These are phyloP conservation scores for Podospora conica DNA, from an alignment of 495 filamentous ascomycete species.

Conservation along the genomic window DNA sequence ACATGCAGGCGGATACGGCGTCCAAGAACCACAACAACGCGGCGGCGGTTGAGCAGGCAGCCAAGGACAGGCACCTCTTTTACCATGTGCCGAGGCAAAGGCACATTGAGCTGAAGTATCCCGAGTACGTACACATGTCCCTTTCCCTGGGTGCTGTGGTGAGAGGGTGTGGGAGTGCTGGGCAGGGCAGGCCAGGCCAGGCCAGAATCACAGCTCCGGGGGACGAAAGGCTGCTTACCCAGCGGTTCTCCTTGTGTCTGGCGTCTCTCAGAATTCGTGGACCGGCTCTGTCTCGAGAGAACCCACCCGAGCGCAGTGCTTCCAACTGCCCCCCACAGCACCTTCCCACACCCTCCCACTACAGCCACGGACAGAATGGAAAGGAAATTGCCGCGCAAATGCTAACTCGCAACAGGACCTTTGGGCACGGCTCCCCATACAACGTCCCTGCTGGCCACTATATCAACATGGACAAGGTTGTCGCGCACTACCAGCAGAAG, in stretches of 20 bases:
- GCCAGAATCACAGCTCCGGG: not conserved
- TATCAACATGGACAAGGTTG: conserved; percentile 39
- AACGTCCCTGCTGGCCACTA: conserved; percentile 43
- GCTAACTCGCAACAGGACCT: conserved; percentile 35
- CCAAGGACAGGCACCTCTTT: conserved; percentile 43
- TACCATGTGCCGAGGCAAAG: conserved; percentile 25
- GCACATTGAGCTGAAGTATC: conserved; percentile 38
- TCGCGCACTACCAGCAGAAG: conserved; percentile 43
- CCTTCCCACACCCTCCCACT: not conserved
- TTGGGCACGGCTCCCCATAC: conserved; percentile 36
- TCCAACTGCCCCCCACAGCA: not conserved
- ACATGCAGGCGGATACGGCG: conserved; percentile 37
- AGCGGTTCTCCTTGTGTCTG: too few species aligned
- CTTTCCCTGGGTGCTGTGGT: not conserved
- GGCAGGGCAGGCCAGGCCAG: not conserved
- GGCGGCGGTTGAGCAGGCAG: conserved; percentile 40
- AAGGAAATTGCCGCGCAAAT: conserved; percentile 12
- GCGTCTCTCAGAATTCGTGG: too few species aligned
- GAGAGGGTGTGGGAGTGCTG: not conserved
- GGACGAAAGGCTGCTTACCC: not conserved
- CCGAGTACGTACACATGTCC: conserved; percentile 38
- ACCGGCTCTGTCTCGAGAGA: too few species aligned
- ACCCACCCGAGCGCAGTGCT: too few species aligned
- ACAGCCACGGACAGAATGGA: not conserved
- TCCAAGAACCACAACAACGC: conserved; percentile 36